phyloP scores from a whole-genome alignment of 2,329 filamentous ascomycete genomes.

The Metarhizium humberi region DNA sequence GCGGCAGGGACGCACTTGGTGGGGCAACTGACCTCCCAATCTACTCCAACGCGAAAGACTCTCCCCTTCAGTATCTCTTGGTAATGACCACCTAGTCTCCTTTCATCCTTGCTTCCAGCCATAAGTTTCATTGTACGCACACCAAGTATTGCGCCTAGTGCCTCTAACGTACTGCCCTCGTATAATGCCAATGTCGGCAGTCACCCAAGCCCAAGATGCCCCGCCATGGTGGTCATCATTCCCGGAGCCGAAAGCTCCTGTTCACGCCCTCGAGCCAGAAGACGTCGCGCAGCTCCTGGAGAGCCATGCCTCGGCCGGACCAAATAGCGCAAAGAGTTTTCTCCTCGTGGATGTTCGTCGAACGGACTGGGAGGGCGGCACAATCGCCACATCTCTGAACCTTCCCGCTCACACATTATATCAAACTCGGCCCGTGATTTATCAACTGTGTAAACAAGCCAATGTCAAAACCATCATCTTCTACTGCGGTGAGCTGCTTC shows the following conservation, averaged over 20 bases:
- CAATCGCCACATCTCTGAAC: constrained; percentile 48
- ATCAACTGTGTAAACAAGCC: constrained; percentile 40
- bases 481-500: constrained; percentile 38
- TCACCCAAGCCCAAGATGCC: constrained; percentile 6
- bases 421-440: constrained; percentile 35
- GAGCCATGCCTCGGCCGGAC: constrained; percentile 19
- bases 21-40: neutral
- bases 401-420: constrained; percentile 47
- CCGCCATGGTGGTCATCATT: constrained; percentile 31
- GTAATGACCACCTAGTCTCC: neutral
- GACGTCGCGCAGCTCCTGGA: constrained; percentile 33
- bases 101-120: neutral
- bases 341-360: constrained; percentile 45
- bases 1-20: neutral
- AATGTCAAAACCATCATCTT: constrained; percentile 40
- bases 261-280: constrained; percentile 26
- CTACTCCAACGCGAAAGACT: neutral
- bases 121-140: neutral
- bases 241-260: constrained; percentile 31
- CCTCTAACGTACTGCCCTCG: neutral
- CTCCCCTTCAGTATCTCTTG: neutral
- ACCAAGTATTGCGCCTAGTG: neutral
- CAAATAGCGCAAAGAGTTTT: constrained; percentile 24
- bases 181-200: neutral
- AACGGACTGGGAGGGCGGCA: constrained; percentile 48